Evolutionary conservation across 1,284 basidiomycete species (phyloP), one percentile per base, ranked within the genome.

Genomic region (Fomitiporia mediterranea): DNA sequence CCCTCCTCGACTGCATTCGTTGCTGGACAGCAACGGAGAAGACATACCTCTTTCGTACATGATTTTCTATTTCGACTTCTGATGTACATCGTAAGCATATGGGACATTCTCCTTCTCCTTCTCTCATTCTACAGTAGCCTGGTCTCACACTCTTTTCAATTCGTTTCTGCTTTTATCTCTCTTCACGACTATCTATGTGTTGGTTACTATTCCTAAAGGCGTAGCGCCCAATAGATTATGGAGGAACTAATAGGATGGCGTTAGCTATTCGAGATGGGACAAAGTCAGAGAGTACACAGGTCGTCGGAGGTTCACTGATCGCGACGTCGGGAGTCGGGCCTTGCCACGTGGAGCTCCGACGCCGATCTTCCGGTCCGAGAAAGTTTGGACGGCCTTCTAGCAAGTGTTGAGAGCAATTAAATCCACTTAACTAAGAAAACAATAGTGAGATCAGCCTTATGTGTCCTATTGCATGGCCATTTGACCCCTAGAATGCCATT

Each of bases 51-150:
- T 43, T 51, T 55, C 37, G 46, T 55, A 28, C 37, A 17, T 49
- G 34, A 47, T 39, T 44, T 35, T 23, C 37, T 40, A 23, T 38
- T 39, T 56, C 49, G 30, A 27, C 17, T 40, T 44, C 25, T 53
- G n/a, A 17, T 37, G 52, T 53, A 53, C 40, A 43, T 44, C 19
- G 15, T 43, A 34, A 43, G 21, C n/a, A n/a, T 13, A 27, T 21
- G 28, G 52, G 50, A 52, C 50, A 19, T 39, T 35, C 7, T 43
- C 35, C 35, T 23, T 38, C 47, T 38, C 57, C 38, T 51, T 53
- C 39, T 56, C 55, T 58, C 53, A 54, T 56, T 60, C 43, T 35
- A 17, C 58, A 55, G 54, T 51, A 43, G 7, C 53, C 40, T 51
- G 44, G 44, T 30, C 23, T 11, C 39, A 43, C 43, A 37, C 51